Evolutionary conservation across 2,329 filamentous ascomycete genomes (phyloP).

Genomic region (Aspergillus japonicus): DNA sequence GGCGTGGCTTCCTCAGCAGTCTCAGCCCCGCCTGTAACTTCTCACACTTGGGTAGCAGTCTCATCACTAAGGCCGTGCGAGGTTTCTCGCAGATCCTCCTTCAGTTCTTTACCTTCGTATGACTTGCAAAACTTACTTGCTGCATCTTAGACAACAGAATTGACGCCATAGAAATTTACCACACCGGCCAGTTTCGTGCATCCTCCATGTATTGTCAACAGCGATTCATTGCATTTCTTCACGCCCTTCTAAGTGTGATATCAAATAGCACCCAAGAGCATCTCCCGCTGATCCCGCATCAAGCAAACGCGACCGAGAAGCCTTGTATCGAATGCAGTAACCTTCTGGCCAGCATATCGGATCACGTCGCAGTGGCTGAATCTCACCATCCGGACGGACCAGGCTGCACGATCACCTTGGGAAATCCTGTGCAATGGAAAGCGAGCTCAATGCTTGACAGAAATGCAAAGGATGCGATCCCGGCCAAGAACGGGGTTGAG

Average conservation of each 20-base stretch:
- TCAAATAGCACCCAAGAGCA: conserved; percentile 1
- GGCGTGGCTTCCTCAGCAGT: not conserved
- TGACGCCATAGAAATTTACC: not conserved
- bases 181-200: not conserved
- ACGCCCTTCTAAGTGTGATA: not conserved
- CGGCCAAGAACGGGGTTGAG: not conserved
- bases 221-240: not conserved
- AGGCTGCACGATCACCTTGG: not conserved
- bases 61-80: not conserved
- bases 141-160: not conserved
- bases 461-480: not conserved
- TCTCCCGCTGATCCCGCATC: not conserved
- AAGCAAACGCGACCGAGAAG: not conserved
- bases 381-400: not conserved
- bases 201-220: conserved; percentile 4
- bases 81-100: not conserved
- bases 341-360: not conserved
- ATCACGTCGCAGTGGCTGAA: not conserved
- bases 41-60: not conserved
- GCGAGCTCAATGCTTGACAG: not conserved
- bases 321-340: not conserved
- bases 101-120: not conserved
- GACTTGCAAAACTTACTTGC: not conserved
- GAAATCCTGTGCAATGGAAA: not conserved
- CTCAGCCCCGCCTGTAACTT: not conserved